A percentile compares a stretch with the other conserved stretches of the same genome.
Conservation (phyloP, 441 rosid genomes). For the Metrosideros polymorpha region DNA sequence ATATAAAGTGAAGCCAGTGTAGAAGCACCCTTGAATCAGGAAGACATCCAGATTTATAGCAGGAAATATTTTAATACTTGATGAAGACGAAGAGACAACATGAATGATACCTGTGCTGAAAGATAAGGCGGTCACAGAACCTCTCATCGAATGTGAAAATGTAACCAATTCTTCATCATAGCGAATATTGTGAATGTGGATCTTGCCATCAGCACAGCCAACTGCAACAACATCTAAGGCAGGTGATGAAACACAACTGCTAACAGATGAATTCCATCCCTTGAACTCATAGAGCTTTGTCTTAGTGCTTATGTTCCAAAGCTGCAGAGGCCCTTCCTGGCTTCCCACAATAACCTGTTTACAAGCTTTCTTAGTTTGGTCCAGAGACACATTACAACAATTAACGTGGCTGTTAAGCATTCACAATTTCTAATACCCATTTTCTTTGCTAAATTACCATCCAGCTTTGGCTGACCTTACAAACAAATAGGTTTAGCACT, state of each 20-base stretch:
- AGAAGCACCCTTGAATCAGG: background rate
- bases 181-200: constrained; percentile 76
- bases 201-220: constrained; percentile 90
- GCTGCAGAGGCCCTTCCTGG: constrained; percentile 81
- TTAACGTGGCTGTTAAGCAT: background rate
- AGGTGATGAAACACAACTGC: constrained; percentile 84
- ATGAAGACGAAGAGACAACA: background rate
- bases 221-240: constrained; percentile 90
- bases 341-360: constrained; percentile 74
- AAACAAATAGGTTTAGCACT: background rate
- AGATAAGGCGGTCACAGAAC: constrained; percentile 79
- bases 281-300: constrained; percentile 70
- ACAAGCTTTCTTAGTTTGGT: background rate
- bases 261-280: constrained; percentile 75
- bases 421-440: background rate
- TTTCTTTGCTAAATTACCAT: background rate
- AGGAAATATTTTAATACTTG: background rate
- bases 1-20: background rate
- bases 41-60: background rate
- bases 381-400: background rate
- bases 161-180: constrained; percentile 66
- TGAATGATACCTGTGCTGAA: constrained; percentile 61
- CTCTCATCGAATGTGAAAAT: constrained; percentile 71
- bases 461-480: background rate
- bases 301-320: constrained; percentile 91